phyloP scores from a whole-genome alignment of 106 monocot genomes.

The Dendrobium chrysotoxum region DNA sequence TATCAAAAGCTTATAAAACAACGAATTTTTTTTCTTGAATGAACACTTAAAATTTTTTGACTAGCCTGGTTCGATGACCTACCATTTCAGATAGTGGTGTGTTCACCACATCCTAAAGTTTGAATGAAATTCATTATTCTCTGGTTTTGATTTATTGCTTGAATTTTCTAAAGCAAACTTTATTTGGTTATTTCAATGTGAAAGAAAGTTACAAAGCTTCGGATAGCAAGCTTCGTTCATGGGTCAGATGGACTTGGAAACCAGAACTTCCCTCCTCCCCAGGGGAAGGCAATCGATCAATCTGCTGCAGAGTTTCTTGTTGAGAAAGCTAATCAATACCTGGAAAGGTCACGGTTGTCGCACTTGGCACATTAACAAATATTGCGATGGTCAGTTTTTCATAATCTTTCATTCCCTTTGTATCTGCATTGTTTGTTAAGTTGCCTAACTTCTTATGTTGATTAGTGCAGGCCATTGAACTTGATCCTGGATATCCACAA shows the following conservation, averaged over 20 bases:
- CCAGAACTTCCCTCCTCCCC: slow-evolving; percentile 81
- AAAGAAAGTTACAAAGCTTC: slow-evolving; percentile 81
- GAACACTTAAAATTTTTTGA: not conserved
- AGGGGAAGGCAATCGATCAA: slow-evolving; percentile 55
- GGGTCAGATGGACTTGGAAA: slow-evolving; percentile 95
- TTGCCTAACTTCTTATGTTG: slow-evolving; percentile 7
- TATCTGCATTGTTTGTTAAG: not conserved
- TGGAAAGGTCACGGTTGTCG: slow-evolving; percentile 80
- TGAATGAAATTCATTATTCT: not conserved
- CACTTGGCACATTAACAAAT: slow-evolving; percentile 91
- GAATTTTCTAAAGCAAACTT: not conserved
- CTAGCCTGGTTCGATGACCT: not conserved
- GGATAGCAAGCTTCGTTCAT: slow-evolving; percentile 88
- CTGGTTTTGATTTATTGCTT: not conserved
- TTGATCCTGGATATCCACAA: slow-evolving; percentile 71
- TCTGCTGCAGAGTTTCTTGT: slow-evolving; percentile 78
- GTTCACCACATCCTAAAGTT: not conserved
- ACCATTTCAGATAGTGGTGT: not conserved
- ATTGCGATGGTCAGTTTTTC: slow-evolving; percentile 70
- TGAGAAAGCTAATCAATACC: slow-evolving; percentile 67
- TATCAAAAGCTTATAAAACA: not conserved
- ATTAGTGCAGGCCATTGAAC: slow-evolving; percentile 71
- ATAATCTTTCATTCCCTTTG: not conserved
- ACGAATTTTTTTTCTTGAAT: not conserved
- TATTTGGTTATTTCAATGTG: slow-evolving; percentile 13